Base-by-base conservation (phyloP, 2,329 filamentous ascomycete species). In the Colletotrichum aenigma region DNA sequence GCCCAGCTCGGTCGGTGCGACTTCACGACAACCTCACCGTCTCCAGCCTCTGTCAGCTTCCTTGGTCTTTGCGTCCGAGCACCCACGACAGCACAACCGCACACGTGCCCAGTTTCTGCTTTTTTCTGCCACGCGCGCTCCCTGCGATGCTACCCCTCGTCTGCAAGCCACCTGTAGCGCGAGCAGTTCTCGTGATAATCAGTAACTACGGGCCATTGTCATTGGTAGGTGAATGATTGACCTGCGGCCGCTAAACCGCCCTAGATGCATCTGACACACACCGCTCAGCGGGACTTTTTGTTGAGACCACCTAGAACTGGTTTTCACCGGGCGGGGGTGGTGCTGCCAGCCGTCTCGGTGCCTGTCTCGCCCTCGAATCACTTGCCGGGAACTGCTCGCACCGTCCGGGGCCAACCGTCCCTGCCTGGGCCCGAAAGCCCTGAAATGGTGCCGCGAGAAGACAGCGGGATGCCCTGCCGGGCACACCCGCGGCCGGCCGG, bases 251-350 rank as follows among this genome's bases (percentile, higher is more conserved):
- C 74, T 76, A 76, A 73, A 34, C 34, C 28, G 70, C 61, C 48
- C 52, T 26, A 56, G 71, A 76, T 76, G 74, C 71, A 70, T 75
- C 66, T 76, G 74, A 76, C 74, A 76, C 74, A 76, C 74, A 76
- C 74, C 74, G 74, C 74, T 71, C 66, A 71, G 70, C 34, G 48
- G 65, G 24, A 38, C 65, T 64, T 76, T 76, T 68, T 76, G 74
- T 69, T 74, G 74, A 76, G 74, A 38, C 74, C 70, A 76, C 56
- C 74, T 18, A 69, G 48, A 38, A 56, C 28, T 36, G 64, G 43
- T 24, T 30, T 56, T n/a, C 64, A 64, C 28, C 70, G 32, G 62
- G 43, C 52, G 64, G 36, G 36, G 12, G 28, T 55, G 13, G 73
- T 73, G 43, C 68, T 58, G 28, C 56, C 64, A 64, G 28, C 65